Evolutionary conservation across 306 rosid genomes (phyloP), one percentile per base, ranked within the genome.

Genomic region (Boehmeria nivea): DNA sequence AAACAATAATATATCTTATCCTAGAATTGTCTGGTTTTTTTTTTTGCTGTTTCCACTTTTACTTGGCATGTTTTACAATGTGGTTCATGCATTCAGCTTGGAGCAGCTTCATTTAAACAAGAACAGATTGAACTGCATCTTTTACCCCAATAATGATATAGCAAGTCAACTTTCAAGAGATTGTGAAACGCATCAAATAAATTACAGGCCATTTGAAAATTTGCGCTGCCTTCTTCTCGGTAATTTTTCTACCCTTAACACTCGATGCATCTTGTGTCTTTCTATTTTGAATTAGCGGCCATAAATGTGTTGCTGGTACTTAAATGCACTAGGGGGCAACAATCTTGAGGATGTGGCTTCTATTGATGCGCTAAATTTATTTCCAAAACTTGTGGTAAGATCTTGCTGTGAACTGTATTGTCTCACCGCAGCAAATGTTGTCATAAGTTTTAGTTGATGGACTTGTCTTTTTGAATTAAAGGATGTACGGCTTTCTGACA

Each of bases 81-180:
- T 68, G 73, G 52, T 67, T 79, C 67, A 24, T 55, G 13, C 63
- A 37, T 61, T 19, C 80, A 91, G 99, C 83, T 91, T 87, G 89
- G 89, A 84, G 93, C 87, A 91, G 87, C 88, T 91, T 60, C 78
- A 87, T 70, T 69, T 91, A 78, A 84, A 79, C 80, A 82, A 78
- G 83, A 91, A 91, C 82, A 78, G 67, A 31, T 79, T 91, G 86
- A 75, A 56, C 53, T 40, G 46, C 71, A 64, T 91, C 66, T 77
- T 72, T 66, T 84, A 82, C 74, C 86, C 95, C 28, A 75, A 64
- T 65, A 58, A 65, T 16, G 58, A 48, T 65, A 54, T 9, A 33
- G 72, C 54, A 51, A 31, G 57, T 64, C 79, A 75, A 63, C 75
- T 75, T 52, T 50, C 64, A 8, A 33, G 59, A 56, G 61, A 14